phyloP scores from a whole-genome alignment of 176 grass and related monocot genomes.

The Zea mays region DNA sequence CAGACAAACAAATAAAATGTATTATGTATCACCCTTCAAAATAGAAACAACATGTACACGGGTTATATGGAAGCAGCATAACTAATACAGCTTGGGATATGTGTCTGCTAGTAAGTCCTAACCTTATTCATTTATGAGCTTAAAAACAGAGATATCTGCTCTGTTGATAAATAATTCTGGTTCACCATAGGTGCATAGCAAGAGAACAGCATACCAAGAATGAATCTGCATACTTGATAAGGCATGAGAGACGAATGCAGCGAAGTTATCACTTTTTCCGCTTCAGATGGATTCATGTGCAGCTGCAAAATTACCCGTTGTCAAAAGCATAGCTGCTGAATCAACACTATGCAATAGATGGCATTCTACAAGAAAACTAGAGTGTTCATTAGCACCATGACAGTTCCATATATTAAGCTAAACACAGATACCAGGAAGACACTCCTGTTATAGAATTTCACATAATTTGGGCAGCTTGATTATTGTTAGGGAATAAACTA shows the following conservation, averaged over 20 bases:
- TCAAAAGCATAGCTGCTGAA: conserved; percentile 18
- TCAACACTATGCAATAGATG: conserved; percentile 18
- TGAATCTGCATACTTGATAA: conserved; percentile 86
- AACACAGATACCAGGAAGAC: not conserved
- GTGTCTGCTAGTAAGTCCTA: conserved; percentile 17
- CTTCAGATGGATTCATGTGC: conserved; percentile 88
- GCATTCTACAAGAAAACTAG: conserved; percentile 21
- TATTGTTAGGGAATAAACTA: conserved; percentile 21
- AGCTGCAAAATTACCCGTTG: conserved; percentile 55
- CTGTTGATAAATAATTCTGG: conserved; percentile 3
- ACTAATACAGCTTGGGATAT: not conserved
- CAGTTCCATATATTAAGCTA: not conserved
- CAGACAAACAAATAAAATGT: conserved; percentile 1
- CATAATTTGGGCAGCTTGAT: not conserved
- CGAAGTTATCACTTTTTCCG: conserved; percentile 71
- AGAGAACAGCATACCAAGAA: conserved; percentile 72
- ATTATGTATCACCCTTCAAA: not conserved
- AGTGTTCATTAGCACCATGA: conserved; percentile 1
- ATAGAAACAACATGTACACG: not conserved
- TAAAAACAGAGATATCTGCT: conserved; percentile 12
- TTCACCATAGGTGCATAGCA: not conserved
- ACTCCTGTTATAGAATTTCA: conserved; percentile 3
- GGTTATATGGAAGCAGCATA: not conserved
- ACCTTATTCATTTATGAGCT: not conserved
- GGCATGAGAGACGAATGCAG: conserved; percentile 83